Evolutionary conservation across 352 stramenopile species (phyloP).

Genomic region (Globisporangium nunn): DNA sequence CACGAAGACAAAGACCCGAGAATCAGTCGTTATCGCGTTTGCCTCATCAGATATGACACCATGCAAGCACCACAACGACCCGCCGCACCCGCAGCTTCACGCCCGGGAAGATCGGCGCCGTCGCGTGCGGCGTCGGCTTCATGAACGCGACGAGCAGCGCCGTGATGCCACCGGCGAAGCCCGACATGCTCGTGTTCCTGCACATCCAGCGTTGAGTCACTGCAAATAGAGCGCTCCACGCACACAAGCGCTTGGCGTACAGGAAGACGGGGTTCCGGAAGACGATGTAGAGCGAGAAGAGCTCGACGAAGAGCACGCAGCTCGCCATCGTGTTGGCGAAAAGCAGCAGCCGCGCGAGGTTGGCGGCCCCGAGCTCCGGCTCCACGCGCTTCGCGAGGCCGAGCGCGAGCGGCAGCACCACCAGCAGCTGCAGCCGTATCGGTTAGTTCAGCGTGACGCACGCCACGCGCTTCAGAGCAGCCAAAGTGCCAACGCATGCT

Average conservation of each 20-base stretch:
- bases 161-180: conserved; percentile 72
- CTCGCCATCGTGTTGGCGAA: conserved; percentile 68
- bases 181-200: conserved; percentile 66
- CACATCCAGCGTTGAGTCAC: background rate
- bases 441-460: background rate
- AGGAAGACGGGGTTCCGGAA: conserved; percentile 73
- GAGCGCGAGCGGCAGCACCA: conserved; percentile 60
- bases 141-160: conserved; percentile 77
- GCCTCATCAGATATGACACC: background rate
- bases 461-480: no score
- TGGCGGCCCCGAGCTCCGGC: conserved; percentile 51
- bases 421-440: conserved; percentile 31
- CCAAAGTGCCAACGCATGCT: no score
- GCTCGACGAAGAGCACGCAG: conserved; percentile 70
- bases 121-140: conserved; percentile 60
- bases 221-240: background rate
- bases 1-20: background rate
- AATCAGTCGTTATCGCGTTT: background rate
- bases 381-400: conserved; percentile 74
- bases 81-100: conserved; percentile 56
- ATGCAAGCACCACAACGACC: background rate
- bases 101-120: conserved; percentile 39
- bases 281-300: conserved; percentile 81
- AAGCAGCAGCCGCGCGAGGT: conserved; percentile 58
- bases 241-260: conserved; percentile 26